A percentile compares a stretch with the other conserved stretches of the same genome.
These are phyloP conservation scores for Dactylellina haptotyla DNA, from an alignment of 2,329 filamentous ascomycete genomes.

Conservation along the genomic window DNA sequence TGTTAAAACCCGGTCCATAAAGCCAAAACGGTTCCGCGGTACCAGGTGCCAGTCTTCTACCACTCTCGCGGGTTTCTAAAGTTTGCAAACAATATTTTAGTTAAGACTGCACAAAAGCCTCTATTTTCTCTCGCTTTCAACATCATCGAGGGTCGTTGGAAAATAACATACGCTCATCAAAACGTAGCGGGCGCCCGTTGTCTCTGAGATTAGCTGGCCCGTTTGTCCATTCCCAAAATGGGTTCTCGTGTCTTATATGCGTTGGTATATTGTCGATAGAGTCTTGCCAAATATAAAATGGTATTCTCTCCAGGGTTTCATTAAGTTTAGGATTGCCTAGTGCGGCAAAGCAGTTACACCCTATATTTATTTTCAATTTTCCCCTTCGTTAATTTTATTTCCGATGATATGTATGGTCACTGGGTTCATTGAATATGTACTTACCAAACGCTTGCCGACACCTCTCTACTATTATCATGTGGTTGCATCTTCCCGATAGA, in stretches of 20 bases:
- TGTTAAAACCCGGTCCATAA: neutral
- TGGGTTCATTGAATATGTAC: neutral
- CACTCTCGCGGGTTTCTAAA: no score
- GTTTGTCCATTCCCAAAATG: neutral
- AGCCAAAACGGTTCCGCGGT: neutral
- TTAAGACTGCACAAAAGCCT: no score
- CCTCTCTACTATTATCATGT: neutral
- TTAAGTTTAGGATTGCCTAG: neutral
- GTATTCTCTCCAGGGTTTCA: neutral
- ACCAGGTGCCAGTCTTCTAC: neutral
- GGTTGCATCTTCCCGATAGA: neutral
- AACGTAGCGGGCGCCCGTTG: neutral
- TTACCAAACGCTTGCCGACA: neutral
- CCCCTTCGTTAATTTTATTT: no score
- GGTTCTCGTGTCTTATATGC: neutral
- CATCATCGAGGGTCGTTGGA: neutral
- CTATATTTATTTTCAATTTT: neutral
- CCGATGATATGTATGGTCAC: no score
- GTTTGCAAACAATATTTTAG: neutral
- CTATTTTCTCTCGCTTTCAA: no score
- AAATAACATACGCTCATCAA: no score
- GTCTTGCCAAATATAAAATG: neutral
- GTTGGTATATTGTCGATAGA: neutral
- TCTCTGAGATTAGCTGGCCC: neutral
- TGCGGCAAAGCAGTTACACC: neutral